Evolutionary conservation across 495 filamentous ascomycete genomes (phyloP).

Genomic region (Lasiosphaeris hirsuta): DNA sequence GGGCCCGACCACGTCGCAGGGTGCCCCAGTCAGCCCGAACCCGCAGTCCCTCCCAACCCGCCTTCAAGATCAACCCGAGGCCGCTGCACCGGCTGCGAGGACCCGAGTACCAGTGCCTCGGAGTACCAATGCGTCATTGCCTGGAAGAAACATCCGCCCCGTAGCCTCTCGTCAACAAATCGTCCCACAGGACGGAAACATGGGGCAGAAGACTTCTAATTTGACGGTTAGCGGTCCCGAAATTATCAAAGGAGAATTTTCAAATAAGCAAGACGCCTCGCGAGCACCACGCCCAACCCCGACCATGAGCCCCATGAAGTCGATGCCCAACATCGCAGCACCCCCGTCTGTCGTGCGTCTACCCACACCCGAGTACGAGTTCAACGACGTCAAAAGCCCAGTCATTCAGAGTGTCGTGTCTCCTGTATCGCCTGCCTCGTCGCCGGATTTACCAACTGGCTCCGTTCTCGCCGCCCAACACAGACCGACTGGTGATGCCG

Average conservation of each 20-base stretch:
- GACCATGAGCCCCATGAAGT: conserved; percentile 13
- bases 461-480: conserved; percentile 4
- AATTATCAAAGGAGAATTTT: neutral
- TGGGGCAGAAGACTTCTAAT: conserved; percentile 29
- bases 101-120: conserved; percentile 17
- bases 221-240: conserved; percentile 13
- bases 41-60: conserved; percentile 16
- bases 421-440: conserved; percentile 30
- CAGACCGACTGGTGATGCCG: conserved; percentile 9
- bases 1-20: conserved; percentile 13
- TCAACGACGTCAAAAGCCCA: conserved; percentile 20
- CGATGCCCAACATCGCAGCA: conserved; percentile 12
- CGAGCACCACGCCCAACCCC: conserved; percentile 1
- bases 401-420: conserved; percentile 19
- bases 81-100: conserved; percentile 7
- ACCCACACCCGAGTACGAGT: conserved; percentile 26
- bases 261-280: neutral
- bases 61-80: conserved; percentile 2
- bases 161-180: conserved; percentile 19
- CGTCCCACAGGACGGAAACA: conserved; percentile 14
- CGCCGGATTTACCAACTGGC: conserved; percentile 22
- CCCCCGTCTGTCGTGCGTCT: conserved; percentile 17
- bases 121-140: conserved; percentile 22
- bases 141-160: conserved; percentile 35
- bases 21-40: neutral